A percentile compares a stretch with the other conserved stretches of the same genome.
Evolutionary conservation across 768 basidiomycete genomes (phyloP).

Genomic region (Boletus subparvulus): DNA sequence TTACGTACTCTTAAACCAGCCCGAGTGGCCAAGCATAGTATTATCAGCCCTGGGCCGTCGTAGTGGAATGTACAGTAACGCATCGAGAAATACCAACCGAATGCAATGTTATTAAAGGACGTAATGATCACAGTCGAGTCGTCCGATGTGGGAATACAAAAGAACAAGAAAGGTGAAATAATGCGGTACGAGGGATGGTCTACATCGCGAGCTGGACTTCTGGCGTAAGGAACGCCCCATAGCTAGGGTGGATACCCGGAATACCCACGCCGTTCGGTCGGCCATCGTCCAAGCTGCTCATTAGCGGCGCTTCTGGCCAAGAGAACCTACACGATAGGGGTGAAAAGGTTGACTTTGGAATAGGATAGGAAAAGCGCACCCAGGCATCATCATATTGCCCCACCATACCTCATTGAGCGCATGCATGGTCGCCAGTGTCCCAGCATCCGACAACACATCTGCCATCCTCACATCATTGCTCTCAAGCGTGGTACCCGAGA

Average conservation of each 20-base stretch:
- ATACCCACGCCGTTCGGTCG: constrained; percentile 11
- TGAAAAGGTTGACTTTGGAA: too few relatives aligned
- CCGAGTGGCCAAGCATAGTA: neutral
- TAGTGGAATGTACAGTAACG: neutral
- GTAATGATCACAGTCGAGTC: neutral
- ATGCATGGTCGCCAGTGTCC: constrained; percentile 71
- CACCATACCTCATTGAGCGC: constrained; percentile 73
- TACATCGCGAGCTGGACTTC: constrained; percentile 30
- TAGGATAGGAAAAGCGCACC: constrained; percentile 31
- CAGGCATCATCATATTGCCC: constrained; percentile 85
- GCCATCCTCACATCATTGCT: constrained; percentile 25
- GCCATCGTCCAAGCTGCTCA: constrained; percentile 22
- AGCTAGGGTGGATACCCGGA: constrained; percentile 18
- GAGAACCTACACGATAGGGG: constrained; percentile 24
- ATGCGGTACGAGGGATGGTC: neutral
- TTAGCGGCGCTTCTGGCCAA: constrained; percentile 31
- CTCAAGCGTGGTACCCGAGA: neutral
- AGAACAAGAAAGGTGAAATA: neutral
- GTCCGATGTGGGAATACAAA: neutral
- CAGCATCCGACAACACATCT: constrained; percentile 39
- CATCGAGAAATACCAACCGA: neutral
- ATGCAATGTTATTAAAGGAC: neutral
- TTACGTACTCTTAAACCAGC: neutral
- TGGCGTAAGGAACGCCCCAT: constrained; percentile 15
- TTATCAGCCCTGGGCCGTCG: neutral